These are phyloP conservation scores for Eucommia ulmoides DNA, from an alignment of 257 asterid species.

Conservation along the genomic window DNA sequence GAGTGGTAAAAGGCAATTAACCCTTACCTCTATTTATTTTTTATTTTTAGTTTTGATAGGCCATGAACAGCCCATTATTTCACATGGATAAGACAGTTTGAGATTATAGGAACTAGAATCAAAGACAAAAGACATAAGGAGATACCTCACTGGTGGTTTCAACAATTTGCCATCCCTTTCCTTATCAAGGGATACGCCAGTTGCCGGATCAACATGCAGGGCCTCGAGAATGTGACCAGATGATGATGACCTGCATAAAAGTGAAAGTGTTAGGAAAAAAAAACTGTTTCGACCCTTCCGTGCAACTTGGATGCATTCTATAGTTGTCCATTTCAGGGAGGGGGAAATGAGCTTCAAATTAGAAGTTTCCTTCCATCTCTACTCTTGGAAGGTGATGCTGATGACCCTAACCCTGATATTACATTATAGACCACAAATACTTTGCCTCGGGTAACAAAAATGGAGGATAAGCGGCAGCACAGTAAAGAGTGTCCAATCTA, in stretches of 20 bases:
- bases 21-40: no score
- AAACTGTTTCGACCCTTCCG: slow-evolving; percentile 13
- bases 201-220: slow-evolving; percentile 93
- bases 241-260: slow-evolving; percentile 74
- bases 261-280: slow-evolving; percentile 38
- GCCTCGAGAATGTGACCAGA: slow-evolving; percentile 97
- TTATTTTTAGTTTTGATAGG: no score
- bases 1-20: slow-evolving; percentile 1
- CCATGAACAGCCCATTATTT: no score
- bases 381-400: slow-evolving; percentile 27
- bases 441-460: slow-evolving; percentile 50
- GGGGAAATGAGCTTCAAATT: slow-evolving; percentile 25
- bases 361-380: slow-evolving; percentile 38
- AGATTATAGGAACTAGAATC: no score
- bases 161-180: slow-evolving; percentile 46
- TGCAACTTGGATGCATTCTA: slow-evolving; percentile 34
- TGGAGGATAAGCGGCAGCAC: slow-evolving; percentile 80
- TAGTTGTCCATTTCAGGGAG: slow-evolving; percentile 32
- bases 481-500: slow-evolving; percentile 77
- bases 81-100: no score
- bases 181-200: slow-evolving; percentile 79
- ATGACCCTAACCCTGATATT: slow-evolving; percentile 32
- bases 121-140: no score
- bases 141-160: slow-evolving; percentile 56
- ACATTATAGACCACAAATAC: slow-evolving; percentile 39